phyloP scores from a whole-genome alignment of 116 monocot genomes.

The Posidonia oceanica region DNA sequence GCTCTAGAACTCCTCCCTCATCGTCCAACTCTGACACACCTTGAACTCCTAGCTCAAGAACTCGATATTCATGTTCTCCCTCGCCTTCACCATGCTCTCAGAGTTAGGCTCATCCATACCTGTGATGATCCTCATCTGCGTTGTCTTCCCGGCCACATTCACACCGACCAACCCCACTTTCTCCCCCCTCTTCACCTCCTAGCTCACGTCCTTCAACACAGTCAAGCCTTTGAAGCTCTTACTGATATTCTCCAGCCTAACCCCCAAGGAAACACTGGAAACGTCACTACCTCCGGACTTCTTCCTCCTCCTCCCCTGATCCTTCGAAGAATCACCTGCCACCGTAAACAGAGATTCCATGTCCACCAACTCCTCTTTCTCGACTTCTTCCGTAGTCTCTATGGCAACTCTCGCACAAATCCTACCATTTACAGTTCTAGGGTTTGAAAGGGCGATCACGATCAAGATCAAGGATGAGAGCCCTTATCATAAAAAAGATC shows the following conservation, averaged over 20 bases:
- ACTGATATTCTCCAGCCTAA: slow-evolving; percentile 65
- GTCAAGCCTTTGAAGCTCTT: slow-evolving; percentile 78
- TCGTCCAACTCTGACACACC: slow-evolving; percentile 71
- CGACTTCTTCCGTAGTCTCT: slow-evolving; percentile 7
- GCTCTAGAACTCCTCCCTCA: slow-evolving; percentile 84
- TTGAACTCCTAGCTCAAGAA: slow-evolving; percentile 95
- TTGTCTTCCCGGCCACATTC: slow-evolving; percentile 95
- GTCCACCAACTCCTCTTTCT: too few relatives aligned
- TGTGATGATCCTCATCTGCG: slow-evolving; percentile 83
- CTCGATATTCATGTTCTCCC: slow-evolving; percentile 87
- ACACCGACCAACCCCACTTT: slow-evolving; percentile 92
- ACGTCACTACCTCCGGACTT: slow-evolving; percentile 41
- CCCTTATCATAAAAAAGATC: neutral
- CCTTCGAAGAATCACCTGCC: slow-evolving; percentile 12
- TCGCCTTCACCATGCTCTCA: slow-evolving; percentile 66
- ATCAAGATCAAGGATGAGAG: slow-evolving; percentile 1
- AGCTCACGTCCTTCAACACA: slow-evolving; percentile 70
- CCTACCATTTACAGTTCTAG: slow-evolving; percentile 1
- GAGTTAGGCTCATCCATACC: slow-evolving; percentile 80
- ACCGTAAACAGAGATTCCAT: slow-evolving; percentile 51
- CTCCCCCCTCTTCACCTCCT: slow-evolving; percentile 96
- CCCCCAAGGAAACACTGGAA: slow-evolving; percentile 72
- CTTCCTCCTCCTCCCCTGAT: slow-evolving; percentile 33
- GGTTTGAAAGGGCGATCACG: neutral
- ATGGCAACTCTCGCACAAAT: slow-evolving; percentile 17